Percentiles rank a stretch among this genome's conserved stretches.
Evolutionary conservation across 345 rosid species (phyloP).

Genomic region (Gossypium stocksii): DNA sequence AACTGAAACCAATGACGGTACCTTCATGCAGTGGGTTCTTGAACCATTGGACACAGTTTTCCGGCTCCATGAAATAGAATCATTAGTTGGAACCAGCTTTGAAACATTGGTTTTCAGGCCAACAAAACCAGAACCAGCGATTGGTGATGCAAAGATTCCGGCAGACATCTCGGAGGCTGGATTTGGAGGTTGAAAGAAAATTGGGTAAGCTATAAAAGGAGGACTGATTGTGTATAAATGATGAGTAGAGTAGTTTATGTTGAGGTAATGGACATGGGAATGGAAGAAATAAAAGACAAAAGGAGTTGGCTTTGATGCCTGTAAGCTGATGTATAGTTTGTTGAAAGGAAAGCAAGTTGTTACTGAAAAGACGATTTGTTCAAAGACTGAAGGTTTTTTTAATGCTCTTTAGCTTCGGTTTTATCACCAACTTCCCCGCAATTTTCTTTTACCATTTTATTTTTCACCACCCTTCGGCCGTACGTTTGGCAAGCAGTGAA

Average conservation of each 20-base stretch:
- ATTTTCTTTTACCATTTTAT: neutral
- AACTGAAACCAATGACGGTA: slow-evolving; percentile 13
- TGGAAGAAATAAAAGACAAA: slow-evolving; percentile 7
- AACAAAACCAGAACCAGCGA: slow-evolving; percentile 24
- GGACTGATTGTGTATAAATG: neutral
- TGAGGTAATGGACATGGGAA: slow-evolving; percentile 3
- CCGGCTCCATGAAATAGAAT: slow-evolving; percentile 35
- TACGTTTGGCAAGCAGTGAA: slow-evolving; percentile 8
- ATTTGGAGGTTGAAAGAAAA: neutral
- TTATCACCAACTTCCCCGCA: slow-evolving; percentile 8
- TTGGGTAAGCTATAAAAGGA: neutral
- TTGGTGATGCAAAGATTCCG: slow-evolving; percentile 35
- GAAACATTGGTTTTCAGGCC: slow-evolving; percentile 32
- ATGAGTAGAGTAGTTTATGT: neutral
- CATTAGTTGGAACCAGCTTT: slow-evolving; percentile 29
- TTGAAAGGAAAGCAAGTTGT: neutral
- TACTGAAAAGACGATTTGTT: neutral
- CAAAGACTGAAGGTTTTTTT: slow-evolving; percentile 13
- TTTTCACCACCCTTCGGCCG: neutral
- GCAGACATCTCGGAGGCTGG: slow-evolving; percentile 34
- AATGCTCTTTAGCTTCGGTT: slow-evolving; percentile 22
- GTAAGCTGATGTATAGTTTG: slow-evolving; percentile 30
- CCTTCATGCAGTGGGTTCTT: slow-evolving; percentile 58
- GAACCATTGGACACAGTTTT: slow-evolving; percentile 57
- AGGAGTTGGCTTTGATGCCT: slow-evolving; percentile 9